Base-by-base conservation (phyloP, 2,329 filamentous ascomycete genomes). In the Akanthomyces lecanii region DNA sequence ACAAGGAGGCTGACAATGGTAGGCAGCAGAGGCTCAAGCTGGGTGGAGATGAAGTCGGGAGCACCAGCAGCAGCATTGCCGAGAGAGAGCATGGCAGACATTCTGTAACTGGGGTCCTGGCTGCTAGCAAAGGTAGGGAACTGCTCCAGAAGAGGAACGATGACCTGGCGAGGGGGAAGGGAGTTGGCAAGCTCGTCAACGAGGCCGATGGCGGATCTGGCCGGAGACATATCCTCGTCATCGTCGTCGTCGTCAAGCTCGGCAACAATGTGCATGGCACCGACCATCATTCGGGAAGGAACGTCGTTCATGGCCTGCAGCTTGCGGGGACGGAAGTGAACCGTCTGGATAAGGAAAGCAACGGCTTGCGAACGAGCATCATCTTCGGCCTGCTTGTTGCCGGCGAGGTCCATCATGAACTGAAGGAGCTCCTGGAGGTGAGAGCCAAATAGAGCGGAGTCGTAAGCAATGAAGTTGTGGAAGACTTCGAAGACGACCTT, bases 51-150 rank as follows among this genome's bases (percentile, higher is more conserved):
- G 77, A 98, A 99, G 76, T 99, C 95, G 18, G 95, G 95, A 36
- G 95, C 94, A 69, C 95, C 95, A 81, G 98, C 95, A 60, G 97
- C 94, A 69, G 91, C 94, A 81, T 94, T 96, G 64, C 94, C 94
- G 5, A 99, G 85, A 55, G 94, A 89, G 66, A 98, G 83, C 72
- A 98, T 95, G 77, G 91, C 93, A 61, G 94, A 93, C 77, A 94
- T 90, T 65, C 94, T 89, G 78, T 90, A 89, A 69, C 91, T 88
- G 42, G 92, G 84, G 71, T 96, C 85, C 64, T 83, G 77, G 72
- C 86, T 88, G 69, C 84, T 84, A 68, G 94, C 91, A 73, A 95
- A 97, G 68, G 85, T 85, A 44, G 91, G 89, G 68, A 98, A 89
- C 60, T 91, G 87, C 69, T 96, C 90, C 38, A 99, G 86, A 2